These are phyloP conservation scores for Magnolia officinalis DNA, from an alignment of 164 flowering plant genomes.

Conservation along the genomic window DNA sequence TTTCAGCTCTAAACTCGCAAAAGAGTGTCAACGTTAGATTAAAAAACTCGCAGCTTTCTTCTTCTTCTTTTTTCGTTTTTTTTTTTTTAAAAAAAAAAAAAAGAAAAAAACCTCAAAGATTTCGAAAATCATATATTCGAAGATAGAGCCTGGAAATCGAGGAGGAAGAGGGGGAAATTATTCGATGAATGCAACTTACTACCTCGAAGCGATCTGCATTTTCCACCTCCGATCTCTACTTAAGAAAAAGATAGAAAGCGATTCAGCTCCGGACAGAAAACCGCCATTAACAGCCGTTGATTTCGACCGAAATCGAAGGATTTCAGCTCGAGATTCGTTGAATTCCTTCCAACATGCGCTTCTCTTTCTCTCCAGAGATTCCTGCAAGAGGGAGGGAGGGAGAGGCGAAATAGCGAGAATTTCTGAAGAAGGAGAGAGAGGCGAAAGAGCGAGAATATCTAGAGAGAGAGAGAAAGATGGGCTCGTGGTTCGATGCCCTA, in stretches of 20 bases:
- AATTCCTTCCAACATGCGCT: background rate
- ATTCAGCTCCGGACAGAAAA: slow-evolving; percentile 5
- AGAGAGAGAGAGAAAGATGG: background rate
- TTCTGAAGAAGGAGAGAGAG: slow-evolving; percentile 8
- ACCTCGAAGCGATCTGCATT: background rate
- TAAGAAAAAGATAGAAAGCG: background rate
- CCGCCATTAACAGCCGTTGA: slow-evolving; percentile 6
- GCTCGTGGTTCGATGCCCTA: slow-evolving; percentile 29
- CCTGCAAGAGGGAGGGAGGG: slow-evolving; percentile 4
- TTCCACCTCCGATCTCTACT: slow-evolving; percentile 1
- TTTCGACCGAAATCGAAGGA: slow-evolving; percentile 3
- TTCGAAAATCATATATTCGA: background rate
- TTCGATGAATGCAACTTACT: slow-evolving; percentile 1
- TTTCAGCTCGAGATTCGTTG: background rate
- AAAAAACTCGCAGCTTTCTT: background rate
- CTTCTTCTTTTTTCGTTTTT: too few species aligned
- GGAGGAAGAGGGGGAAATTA: slow-evolving; percentile 2
- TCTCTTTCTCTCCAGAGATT: background rate
- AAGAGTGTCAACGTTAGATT: background rate
- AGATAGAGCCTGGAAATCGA: background rate
- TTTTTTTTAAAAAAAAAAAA: too few species aligned
- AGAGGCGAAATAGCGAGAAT: slow-evolving; percentile 7
- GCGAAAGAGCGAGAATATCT: slow-evolving; percentile 1
- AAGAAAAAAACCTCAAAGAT: background rate
- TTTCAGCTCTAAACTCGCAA: background rate